phyloP scores from a whole-genome alignment of 1,284 basidiomycete genomes.

The Golubevia pallescens region DNA sequence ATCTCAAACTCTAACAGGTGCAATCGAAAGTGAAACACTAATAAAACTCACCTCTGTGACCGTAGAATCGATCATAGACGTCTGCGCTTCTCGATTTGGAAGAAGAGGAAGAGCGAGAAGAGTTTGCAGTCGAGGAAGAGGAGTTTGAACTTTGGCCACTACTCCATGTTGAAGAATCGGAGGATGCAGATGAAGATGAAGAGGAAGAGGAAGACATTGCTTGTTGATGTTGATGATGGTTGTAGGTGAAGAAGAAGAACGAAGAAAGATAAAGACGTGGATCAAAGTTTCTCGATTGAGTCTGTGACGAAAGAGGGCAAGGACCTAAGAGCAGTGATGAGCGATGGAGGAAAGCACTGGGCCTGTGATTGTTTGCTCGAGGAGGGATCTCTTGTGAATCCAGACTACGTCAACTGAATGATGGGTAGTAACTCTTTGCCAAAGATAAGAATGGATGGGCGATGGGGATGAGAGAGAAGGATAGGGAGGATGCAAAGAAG shows the following conservation, averaged over 20 bases:
- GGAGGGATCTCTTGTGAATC: too few relatives aligned
- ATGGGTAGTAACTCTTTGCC: too few relatives aligned
- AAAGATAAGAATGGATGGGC: not conserved
- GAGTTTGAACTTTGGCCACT: not conserved
- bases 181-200: not conserved
- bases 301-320: not conserved
- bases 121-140: not conserved
- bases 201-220: not conserved
- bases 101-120: not conserved
- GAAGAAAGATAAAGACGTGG: not conserved
- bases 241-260: not conserved
- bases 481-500: not conserved
- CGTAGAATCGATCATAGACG: constrained; percentile 47
- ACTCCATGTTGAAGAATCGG: not conserved
- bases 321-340: not conserved
- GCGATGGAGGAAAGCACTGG: too few relatives aligned
- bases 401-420: too few relatives aligned
- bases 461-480: not conserved
- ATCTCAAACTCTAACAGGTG: too few relatives aligned
- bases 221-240: not conserved
- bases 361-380: too few relatives aligned
- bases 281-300: too few relatives aligned
- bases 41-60: constrained; percentile 28
- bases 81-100: not conserved
- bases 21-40: not conserved